Base-by-base conservation (phyloP, 2,329 filamentous ascomycete genomes). In the Colletotrichum melonis region DNA sequence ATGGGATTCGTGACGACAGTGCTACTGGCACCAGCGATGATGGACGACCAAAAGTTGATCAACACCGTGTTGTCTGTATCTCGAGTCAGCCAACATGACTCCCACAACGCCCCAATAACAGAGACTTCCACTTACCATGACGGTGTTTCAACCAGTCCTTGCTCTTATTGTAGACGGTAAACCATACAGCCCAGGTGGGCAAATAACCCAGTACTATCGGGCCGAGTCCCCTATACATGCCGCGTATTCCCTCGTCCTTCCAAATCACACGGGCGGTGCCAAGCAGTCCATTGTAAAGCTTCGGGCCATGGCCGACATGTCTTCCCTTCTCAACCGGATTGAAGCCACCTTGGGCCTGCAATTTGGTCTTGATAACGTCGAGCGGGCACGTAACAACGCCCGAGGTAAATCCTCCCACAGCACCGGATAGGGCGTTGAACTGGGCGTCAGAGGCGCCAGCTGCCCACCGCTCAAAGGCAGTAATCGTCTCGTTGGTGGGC, bases 331-430 rank as follows among this genome's bases (percentile, higher is more conserved):
- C 88, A 80, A 82, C 83, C 76, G 85, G 88, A 77, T 82, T 77
- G 82, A 97, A 97, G 24, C 95, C 94, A 75, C 96, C 96, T 82
- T 98, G 97, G 19, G 95, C 96, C 82, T 99, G 97, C 74, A 99
- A 85, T 84, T 98, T 98, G 57, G 97, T 99, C 87, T 99, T 99
- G 84, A 99, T 98, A 75, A 99, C 97, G 87, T 99, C 97, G 77
- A 99, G 92, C 55, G 97, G 97, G 82, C 97, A 99, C 66, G 96
- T 98, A 76, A 98, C 94, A 69, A 99, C 90, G 63, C 97, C 97
- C 8, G 95, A 98, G 26, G 95, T 95, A 79, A 98, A 94, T 63
- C 97, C 97, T 63, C 95, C 96, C 71, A 94, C 88, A 62, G 95
- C 96, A 69, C 97, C 97, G 56, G 95, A 93, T 69, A 98, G 87